Evolutionary conservation across 2,329 filamentous ascomycete genomes (phyloP), one percentile per base, ranked within the genome.

Genomic region (Fusarium setosum): DNA sequence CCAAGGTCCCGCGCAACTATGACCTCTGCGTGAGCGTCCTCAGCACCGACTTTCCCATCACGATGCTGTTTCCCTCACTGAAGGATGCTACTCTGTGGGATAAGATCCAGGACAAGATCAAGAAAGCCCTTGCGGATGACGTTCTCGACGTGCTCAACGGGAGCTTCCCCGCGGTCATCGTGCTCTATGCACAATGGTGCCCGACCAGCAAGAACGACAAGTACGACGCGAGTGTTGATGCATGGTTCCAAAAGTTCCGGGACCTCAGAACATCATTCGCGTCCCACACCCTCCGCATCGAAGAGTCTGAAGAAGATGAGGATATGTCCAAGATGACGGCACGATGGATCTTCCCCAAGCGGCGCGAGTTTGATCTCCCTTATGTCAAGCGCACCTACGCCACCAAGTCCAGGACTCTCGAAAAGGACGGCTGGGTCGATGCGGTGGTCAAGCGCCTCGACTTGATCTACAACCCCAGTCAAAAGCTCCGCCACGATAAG

Each of bases 121-220:
- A 76, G 40, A 69, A 72, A 2, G 65, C 72, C 5, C 72, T 79
- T n/a, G 77, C 76, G 0, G 73, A 78, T 24, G 73, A 77, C 11
- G 76, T 80, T 35, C 76, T 78, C 5, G 65, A 77, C 15, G 64
- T 79, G 38, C 76, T 77, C 2, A 55, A 75, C 5, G 74, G 76
- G 20, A 72, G 68, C 6, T 82, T 78, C 74, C 80, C 80, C 1
- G 74, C 77, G 0, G 69, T 73, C 0, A 82, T 84, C 17, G 69
- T 83, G 6, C 75, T 84, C 11, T 84, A 82, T 38, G 83, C 82
- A 5, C 82, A 84, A 59, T 85, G 80, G 79, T 80, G 82, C 2
- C 81, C 81, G 1, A 75, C 80, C 17, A 70, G 50, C 50, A 68
- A 70, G 51, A 68, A 65, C 2, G 80, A 82, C 61, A 65, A 63